Base-by-base conservation (phyloP, 2,329 filamentous ascomycete species). In the Fonsecaea monophora region DNA sequence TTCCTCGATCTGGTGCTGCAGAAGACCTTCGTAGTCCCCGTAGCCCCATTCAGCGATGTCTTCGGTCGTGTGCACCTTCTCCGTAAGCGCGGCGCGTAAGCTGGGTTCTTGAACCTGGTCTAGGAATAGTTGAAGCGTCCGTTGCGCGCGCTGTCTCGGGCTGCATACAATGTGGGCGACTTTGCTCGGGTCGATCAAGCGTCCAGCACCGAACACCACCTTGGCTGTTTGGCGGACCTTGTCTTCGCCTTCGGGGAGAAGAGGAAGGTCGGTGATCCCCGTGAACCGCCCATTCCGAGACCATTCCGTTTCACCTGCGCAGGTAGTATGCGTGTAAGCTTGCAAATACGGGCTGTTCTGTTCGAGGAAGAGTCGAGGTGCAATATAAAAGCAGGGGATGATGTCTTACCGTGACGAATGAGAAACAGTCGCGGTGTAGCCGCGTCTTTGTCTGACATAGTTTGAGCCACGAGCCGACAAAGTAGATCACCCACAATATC, bases 31-130 rank as follows among this genome's bases (percentile, higher is more conserved):
- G 74, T 89, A 89, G 66, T 83, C 78, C 54, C 87, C 87, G 75
- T 89, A 89, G 67, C 86, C 83, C 87, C 87, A 89, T 74, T 89
- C 87, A 1, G 82, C 78, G 53, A 89, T 78, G 78, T 76, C 64
- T 50, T 85, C 82, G 1, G 84, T 87, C 37, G 68, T 60, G 0
- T 68, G 69, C 5, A 45, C 59, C 42, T 67, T 64, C 30, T n/a
- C 35, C 2, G 68, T 68, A 13, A 78, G 59, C 3, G 55, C 55
- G 21, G 71, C 58, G 57, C 70, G 72, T 4, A 37, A 37, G 18
- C 18, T 18, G 1, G 54, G 1, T 3, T 60, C 65, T 21, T 21
- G 15, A 13, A 64, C 34, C 25, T 58, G 64, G 7, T 68, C 68
- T 18, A 72, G 58, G 10, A 71, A 54, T 53, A 85, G 73, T 56